Conservation (phyloP, 768 basidiomycete genomes). For the Rhizopogon sp. region DNA sequence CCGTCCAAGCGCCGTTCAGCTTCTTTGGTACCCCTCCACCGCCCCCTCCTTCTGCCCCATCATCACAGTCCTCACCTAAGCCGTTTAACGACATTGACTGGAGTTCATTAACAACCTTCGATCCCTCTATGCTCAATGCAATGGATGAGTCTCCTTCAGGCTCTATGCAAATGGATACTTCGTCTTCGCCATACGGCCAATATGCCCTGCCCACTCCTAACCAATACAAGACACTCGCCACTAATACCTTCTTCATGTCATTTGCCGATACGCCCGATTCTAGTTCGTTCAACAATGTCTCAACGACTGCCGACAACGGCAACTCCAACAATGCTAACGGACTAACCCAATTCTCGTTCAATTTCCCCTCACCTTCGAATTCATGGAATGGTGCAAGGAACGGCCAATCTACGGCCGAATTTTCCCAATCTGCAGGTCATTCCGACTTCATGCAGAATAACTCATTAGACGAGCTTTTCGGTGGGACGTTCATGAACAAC, state of each 20-base stretch:
- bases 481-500: constrained; percentile 30
- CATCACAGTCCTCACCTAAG: constrained; percentile 25
- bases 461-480: constrained; percentile 42
- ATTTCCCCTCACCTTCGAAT: constrained; percentile 32
- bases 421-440: constrained; percentile 13
- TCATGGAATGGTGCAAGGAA: constrained; percentile 17
- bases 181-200: constrained; percentile 41
- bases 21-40: constrained; percentile 22
- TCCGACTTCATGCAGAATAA: constrained; percentile 21
- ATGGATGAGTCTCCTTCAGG: constrained; percentile 61
- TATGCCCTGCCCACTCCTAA: constrained; percentile 40
- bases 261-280: constrained; percentile 57
- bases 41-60: constrained; percentile 21
- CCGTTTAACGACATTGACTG: constrained; percentile 42
- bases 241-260: constrained; percentile 84
- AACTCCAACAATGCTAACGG: constrained; percentile 13
- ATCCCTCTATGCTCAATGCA: constrained; percentile 59
- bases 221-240: constrained; percentile 75
- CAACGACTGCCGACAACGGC: constrained; percentile 1
- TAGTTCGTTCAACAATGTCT: constrained; percentile 20
- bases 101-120: constrained; percentile 65
- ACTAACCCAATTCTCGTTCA: constrained; percentile 41
- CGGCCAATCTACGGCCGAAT: constrained; percentile 24
- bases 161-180: constrained; percentile 51
- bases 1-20: constrained; percentile 17